Conservation (phyloP, 495 filamentous ascomycete species). For the Trichocladium uniseriatum region DNA sequence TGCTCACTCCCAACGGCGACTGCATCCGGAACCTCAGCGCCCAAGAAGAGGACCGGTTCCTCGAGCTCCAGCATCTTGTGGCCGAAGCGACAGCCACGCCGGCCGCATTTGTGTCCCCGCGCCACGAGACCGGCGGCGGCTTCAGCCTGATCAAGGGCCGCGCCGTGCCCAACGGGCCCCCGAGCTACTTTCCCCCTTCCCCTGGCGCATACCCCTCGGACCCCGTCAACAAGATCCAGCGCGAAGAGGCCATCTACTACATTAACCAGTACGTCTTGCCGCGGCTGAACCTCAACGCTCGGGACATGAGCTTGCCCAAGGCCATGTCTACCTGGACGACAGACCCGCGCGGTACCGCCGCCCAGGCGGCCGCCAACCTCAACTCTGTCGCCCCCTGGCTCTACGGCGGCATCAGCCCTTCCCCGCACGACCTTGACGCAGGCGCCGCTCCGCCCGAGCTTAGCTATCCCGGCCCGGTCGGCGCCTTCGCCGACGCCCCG, state of each 20-base stretch:
- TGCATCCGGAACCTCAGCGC: constrained; percentile 64
- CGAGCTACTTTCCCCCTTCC: constrained; percentile 41
- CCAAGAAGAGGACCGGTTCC: constrained; percentile 68
- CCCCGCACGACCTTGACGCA: constrained; percentile 7
- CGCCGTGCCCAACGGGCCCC: constrained; percentile 47
- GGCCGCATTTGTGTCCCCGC: constrained; percentile 39
- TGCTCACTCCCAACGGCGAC: constrained; percentile 72
- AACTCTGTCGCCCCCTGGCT: constrained; percentile 38
- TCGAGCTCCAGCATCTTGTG: constrained; percentile 60
- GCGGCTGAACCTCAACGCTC: constrained; percentile 35
- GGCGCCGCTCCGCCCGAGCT: constrained; percentile 25
- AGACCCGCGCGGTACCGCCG: constrained; percentile 4
- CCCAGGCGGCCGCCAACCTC: constrained; percentile 19
- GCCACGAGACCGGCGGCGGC: constrained; percentile 36
- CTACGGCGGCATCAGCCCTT: constrained; percentile 21
- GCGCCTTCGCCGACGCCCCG: constrained; percentile 10
- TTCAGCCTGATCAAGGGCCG: constrained; percentile 48
- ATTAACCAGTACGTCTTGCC: constrained; percentile 59
- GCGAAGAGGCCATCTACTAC: constrained; percentile 54
- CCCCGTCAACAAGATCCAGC: constrained; percentile 47
- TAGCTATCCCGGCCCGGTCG: constrained; percentile 24
- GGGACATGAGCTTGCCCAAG: constrained; percentile 29
- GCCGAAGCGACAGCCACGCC: constrained; percentile 34
- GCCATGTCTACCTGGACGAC: constrained; percentile 18
- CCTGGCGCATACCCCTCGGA: constrained; percentile 37